Percentiles rank a stretch among this genome's conserved stretches.
Conservation (phyloP, 2,329 filamentous ascomycete species). For the Cladosporium austrohemisphaericum region DNA sequence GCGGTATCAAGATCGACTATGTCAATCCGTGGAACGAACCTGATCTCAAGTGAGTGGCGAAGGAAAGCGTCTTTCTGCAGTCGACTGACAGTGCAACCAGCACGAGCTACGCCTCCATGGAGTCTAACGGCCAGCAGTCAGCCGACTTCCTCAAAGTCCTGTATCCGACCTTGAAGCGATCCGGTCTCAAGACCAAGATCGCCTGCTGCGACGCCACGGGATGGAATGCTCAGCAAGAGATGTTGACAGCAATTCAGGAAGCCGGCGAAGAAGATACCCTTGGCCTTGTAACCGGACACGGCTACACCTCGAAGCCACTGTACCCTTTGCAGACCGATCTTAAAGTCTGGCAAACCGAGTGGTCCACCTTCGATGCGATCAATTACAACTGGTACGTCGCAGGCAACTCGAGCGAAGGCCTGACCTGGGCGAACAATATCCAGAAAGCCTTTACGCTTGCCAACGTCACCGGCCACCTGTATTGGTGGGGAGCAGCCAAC, state of each 20-base stretch:
- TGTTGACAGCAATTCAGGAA: conserved; percentile 28
- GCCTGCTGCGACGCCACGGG: conserved; percentile 46
- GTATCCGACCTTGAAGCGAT: conserved; percentile 35
- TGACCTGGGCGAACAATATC: conserved; percentile 55
- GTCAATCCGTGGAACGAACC: conserved; percentile 48
- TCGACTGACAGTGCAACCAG: conserved; percentile 15
- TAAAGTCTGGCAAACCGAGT: conserved; percentile 53
- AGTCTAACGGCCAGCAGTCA: conserved; percentile 44
- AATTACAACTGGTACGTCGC: conserved; percentile 42
- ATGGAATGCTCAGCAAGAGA: conserved; percentile 30
- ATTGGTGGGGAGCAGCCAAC: conserved; percentile 51
- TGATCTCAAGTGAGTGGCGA: conserved; percentile 30
- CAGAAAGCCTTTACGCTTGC: conserved; percentile 48
- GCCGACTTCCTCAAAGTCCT: conserved; percentile 52
- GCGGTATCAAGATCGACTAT: conserved; percentile 40
- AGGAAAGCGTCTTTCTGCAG: neutral
- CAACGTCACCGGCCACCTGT: conserved; percentile 52
- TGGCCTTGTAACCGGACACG: conserved; percentile 41
- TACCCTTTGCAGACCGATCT: conserved; percentile 41
- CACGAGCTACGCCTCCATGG: conserved; percentile 47
- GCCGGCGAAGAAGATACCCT: conserved; percentile 38
- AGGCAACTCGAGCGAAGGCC: conserved; percentile 48
- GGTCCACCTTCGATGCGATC: conserved; percentile 45
- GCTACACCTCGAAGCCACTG: conserved; percentile 41
- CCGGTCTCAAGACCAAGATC: conserved; percentile 37